Evolutionary conservation across 2,329 filamentous ascomycete genomes (phyloP), one percentile per base, ranked within the genome.

Genomic region (Sarocladium brachiariae): DNA sequence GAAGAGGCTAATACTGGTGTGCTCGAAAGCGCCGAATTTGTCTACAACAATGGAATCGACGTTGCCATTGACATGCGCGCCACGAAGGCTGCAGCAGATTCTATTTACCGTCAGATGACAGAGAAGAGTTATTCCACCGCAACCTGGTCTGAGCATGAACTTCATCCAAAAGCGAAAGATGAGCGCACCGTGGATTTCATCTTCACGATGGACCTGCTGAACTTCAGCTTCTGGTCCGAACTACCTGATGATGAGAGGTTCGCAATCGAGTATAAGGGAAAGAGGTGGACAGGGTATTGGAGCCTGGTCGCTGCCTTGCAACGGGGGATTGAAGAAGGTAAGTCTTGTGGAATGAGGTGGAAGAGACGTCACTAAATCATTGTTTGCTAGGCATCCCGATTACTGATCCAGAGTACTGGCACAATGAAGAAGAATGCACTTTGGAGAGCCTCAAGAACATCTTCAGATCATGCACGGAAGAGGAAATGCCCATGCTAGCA

Each of bases 151-250:
- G 78, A 86, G 60, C 90, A 97, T 66, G 87, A 93, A 63, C 74
- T 99, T 34, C 93, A 99, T 61, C 93, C 93, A 1, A 87, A 91
- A 65, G 61, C 79, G 37, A 89, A 89, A 62, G 84, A 95, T 62
- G 87, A 89, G 61, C 77, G 69, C 48, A 91, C 89, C 0, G 81
- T 95, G 19, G 85, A 88, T 55, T 97, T 99, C 64, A 92, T 99
- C 60, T 97, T 99, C 65, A 89, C 88, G 18, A 95, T 99, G 89
- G 93, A 99, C 65, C 68, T 99, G 24, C 72, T 99, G 48, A 99
- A 99, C 65, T 99, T 97, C 64, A 95, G 86, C 19, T 99, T 99
- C 66, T 99, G 93, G 93, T 95, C 89, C 13, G 84, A 88, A 49
- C 63, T 69, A 39, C 67, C 73, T 0, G 83, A 87, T 10, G 76